These are phyloP conservation scores for Linnemannia exigua DNA, from an alignment of 192 early-diverging fungal species.

Conservation along the genomic window DNA sequence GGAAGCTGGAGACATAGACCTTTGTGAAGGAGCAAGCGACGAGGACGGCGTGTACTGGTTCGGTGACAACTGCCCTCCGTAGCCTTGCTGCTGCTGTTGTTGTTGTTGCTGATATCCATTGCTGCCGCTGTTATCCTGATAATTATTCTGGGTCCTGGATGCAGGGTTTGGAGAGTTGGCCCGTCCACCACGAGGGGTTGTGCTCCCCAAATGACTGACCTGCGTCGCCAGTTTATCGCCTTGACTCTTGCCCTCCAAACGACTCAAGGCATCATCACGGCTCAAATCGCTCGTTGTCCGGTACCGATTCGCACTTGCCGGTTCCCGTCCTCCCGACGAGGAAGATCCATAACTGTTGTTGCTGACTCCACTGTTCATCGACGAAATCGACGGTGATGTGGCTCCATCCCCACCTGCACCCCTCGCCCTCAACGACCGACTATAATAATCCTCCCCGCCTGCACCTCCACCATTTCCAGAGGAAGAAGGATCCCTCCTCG, in stretches of 20 bases:
- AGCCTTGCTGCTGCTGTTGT: slow-evolving; percentile 8
- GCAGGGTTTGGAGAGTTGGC: slow-evolving; percentile 33
- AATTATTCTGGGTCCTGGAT: slow-evolving; percentile 9
- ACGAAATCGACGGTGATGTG: slow-evolving; percentile 11
- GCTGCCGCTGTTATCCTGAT: slow-evolving; percentile 10
- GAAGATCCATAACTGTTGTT: slow-evolving; percentile 27
- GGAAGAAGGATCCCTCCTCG: background rate
- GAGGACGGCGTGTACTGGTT: slow-evolving; percentile 17
- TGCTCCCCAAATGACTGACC: slow-evolving; percentile 52
- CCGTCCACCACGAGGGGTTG: slow-evolving; percentile 24
- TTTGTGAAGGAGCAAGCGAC: slow-evolving; percentile 20
- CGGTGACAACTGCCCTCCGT: slow-evolving; percentile 27
- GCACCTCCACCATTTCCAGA: slow-evolving; percentile 10
- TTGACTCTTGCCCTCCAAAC: slow-evolving; percentile 46
- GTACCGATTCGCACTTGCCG: slow-evolving; percentile 14
- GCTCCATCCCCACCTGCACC: background rate
- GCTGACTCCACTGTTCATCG: slow-evolving; percentile 1
- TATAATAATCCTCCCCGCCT: slow-evolving; percentile 35
- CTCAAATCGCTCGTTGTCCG: slow-evolving; percentile 41
- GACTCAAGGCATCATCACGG: slow-evolving; percentile 52
- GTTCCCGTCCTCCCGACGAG: background rate
- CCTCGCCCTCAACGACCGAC: slow-evolving; percentile 16
- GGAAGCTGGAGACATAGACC: slow-evolving; percentile 25
- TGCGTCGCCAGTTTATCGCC: slow-evolving; percentile 38
- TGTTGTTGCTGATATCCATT: slow-evolving; percentile 19